Percentiles rank a stretch among this genome's conserved stretches.
Conservation (phyloP, 31 red algal genomes). For the Asparagopsis taxiformis region DNA sequence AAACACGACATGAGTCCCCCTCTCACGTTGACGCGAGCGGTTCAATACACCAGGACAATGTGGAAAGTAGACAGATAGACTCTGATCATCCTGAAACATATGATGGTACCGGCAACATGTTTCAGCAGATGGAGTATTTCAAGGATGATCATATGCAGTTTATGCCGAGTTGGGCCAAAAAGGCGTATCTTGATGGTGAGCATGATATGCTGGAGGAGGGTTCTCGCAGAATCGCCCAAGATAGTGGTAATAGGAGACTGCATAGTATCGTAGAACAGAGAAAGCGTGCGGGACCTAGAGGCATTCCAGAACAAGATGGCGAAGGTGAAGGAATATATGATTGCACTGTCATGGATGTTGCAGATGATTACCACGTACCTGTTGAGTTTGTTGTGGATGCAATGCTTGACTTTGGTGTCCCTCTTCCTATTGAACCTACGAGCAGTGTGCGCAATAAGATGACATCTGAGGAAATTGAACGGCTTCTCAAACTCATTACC, state of each 20-base stretch:
- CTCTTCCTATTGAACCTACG: conserved; percentile 33
- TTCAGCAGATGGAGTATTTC: conserved; percentile 65
- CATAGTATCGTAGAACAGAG: conserved; percentile 44
- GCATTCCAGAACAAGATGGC: not conserved
- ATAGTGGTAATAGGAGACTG: conserved; percentile 12
- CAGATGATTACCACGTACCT: conserved; percentile 73
- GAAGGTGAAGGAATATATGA: conserved; percentile 60
- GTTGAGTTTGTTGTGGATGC: conserved; percentile 79
- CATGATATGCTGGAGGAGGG: conserved; percentile 48
- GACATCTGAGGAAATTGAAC: conserved; percentile 73
- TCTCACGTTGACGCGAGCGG: no score
- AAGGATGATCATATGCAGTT: conserved; percentile 38
- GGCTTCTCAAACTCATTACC: conserved; percentile 54
- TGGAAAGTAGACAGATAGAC: no score
- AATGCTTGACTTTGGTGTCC: conserved; percentile 67
- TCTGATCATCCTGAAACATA: no score
- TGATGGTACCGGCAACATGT: not conserved
- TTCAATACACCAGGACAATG: no score
- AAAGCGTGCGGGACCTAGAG: conserved; percentile 1
- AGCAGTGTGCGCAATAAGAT: conserved; percentile 59
- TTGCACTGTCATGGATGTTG: conserved; percentile 73
- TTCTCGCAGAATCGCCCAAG: conserved; percentile 13
- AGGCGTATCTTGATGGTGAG: conserved; percentile 43
- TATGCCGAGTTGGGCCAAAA: conserved; percentile 68
- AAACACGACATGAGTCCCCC: no score